phyloP scores from a whole-genome alignment of 2,329 filamentous ascomycete genomes.

The Ascochyta clinopodiicola region DNA sequence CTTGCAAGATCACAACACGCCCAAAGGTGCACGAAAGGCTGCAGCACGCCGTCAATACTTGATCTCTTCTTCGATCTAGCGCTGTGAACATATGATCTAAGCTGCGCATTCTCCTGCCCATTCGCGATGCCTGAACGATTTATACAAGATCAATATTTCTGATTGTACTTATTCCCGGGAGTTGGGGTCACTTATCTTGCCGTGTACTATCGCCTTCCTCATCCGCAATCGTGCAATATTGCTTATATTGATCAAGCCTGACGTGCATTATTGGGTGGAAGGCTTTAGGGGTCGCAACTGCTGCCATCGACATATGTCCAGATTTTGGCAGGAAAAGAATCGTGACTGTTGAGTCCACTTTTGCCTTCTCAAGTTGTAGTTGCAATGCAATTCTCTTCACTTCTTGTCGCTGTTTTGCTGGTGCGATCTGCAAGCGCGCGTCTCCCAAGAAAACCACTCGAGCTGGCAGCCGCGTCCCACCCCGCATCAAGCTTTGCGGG shows the following conservation, averaged over 20 bases:
- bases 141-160: neutral
- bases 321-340: too few relatives aligned
- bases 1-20: neutral
- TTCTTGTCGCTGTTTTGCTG: neutral
- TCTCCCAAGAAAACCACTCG: neutral
- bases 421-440: neutral
- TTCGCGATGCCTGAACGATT: too few relatives aligned
- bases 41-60: neutral
- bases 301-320: neutral
- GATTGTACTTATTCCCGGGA: neutral
- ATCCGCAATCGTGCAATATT: neutral
- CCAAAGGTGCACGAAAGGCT: neutral
- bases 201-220: slow-evolving; percentile 2
- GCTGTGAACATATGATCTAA: neutral
- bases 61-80: neutral
- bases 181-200: neutral
- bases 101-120: too few relatives aligned
- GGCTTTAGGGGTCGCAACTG: neutral
- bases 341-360: neutral
- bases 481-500: neutral
- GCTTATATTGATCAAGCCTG: neutral
- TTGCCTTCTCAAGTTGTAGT: neutral
- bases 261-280: neutral
- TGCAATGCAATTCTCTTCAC: neutral
- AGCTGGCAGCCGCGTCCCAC: neutral